Conservation (phyloP, 176 grass and related monocot genomes). For the Cocos nucifera region DNA sequence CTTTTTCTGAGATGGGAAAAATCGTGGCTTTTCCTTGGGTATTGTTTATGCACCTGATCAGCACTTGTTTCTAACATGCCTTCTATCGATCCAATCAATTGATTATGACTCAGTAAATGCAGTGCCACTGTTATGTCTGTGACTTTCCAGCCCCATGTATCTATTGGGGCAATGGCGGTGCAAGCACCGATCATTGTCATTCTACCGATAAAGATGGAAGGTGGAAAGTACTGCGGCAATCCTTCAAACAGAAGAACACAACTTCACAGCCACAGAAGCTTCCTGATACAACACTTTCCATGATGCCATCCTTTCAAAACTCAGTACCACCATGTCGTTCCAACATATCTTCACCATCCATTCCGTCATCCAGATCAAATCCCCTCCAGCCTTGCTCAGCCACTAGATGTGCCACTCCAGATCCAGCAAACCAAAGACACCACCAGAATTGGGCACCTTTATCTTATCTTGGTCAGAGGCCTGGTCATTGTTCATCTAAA, state of each 20-base stretch:
- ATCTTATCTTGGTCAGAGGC: conserved; percentile 11
- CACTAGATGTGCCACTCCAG: neutral
- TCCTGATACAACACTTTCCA: conserved; percentile 5
- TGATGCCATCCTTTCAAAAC: neutral
- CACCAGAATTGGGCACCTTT: neutral
- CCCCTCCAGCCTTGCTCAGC: conserved; percentile 14
- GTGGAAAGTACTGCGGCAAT: conserved; percentile 52
- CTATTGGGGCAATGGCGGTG: conserved; percentile 51
- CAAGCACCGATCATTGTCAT: conserved; percentile 60
- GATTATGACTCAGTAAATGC: conserved; percentile 41
- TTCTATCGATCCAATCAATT: too few relatives aligned
- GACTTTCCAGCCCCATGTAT: conserved; percentile 70
- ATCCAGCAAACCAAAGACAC: neutral
- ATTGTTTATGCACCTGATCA: too few relatives aligned
- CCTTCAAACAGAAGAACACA: conserved; percentile 34
- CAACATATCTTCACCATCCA: neutral
- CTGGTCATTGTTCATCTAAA: neutral
- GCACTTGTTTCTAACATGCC: too few relatives aligned
- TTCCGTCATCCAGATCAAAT: conserved; percentile 10
- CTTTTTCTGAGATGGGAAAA: too few relatives aligned
- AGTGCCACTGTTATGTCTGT: conserved; percentile 99
- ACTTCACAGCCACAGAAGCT: conserved; percentile 28
- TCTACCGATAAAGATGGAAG: conserved; percentile 60
- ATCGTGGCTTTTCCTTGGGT: too few relatives aligned
- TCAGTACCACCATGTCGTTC: neutral